Evolutionary conservation across 1,139 yeast species (phyloP), one percentile per base, ranked within the genome.

Genomic region (Saccharomyces uvarum): DNA sequence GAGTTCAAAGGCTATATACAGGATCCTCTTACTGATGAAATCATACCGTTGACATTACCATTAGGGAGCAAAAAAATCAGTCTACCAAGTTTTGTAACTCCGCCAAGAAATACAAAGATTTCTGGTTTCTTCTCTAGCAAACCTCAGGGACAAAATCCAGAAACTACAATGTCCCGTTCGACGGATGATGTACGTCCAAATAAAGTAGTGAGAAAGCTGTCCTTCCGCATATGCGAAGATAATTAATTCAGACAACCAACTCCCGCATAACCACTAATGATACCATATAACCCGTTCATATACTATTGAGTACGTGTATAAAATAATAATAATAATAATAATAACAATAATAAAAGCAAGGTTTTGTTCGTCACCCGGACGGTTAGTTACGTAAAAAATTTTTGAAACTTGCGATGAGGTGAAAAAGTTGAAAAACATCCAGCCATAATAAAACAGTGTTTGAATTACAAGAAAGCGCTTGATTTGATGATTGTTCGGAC

Each of bases 181-280:
- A 60, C 64, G 16, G 64, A 61, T 42, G 64, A 62, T 44, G 60
- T 62, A 8, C 54, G 56, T n/a, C 53, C 52, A 48, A 57, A 62
- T 44, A 62, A 61, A 48, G 58, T 58, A 13, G 57, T 62, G 7
- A 57, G 62, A 47, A 62, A 61, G 46, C 57, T 62, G 24, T 48
- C 56, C 32, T 62, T 62, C 46, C 53, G 41, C 48, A 59, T 62
- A 8, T 53, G 47, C 29, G 58, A 57, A 49, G 53, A 61, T 49
- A 54, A 24, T 13, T 26, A 16, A 16, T 24, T 7, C 9, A 32
- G 47, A 14, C 28, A 6, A 2, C 3, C n/a, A 21, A 8, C 16
- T 24, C 38, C 1, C 21, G 24, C 38, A 50, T 50, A 41, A 13
- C 14, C 46, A 50, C 47, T 41, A 41, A 41, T 16, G 26, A 41